Base-by-base conservation (phyloP, 768 basidiomycete species). In the Trametopsis cervina region DNA sequence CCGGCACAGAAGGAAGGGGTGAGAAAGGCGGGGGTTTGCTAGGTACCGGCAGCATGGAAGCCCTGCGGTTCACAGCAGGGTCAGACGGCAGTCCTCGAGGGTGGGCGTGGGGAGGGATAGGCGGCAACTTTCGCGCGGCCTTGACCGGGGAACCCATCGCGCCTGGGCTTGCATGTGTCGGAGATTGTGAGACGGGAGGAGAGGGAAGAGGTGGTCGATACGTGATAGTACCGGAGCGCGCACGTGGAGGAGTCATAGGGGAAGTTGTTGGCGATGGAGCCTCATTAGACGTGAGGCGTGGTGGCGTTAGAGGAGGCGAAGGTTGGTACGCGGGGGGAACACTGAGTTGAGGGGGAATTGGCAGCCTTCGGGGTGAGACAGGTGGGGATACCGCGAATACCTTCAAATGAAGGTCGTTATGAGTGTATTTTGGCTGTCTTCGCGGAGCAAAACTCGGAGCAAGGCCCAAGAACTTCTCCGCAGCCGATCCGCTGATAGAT, bases 111-210 rank as follows among this genome's bases (percentile, higher is more conserved):
- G 36, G 17, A 40, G 44, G 13, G 36, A 6, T 17, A 41, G 26
- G 11, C 45, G 29, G 29, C 9, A 33, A 15, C 29, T 15, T 7
- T 15, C 29, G 7, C 9, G 29, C 7, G 7, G 15, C 29, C 29
- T 33, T 33, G 9, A 33, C 29, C 9, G 29, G 29, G 7, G 29
- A 33, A 15, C n/a, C 29, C 29, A 33, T 33, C n/a, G n/a, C n/a
- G n/a, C n/a, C n/a, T n/a, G n/a, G n/a, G n/a, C n/a, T n/a, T n/a
- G n/a, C n/a, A n/a, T n/a, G n/a, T n/a, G n/a, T n/a, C n/a, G n/a
- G 46, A 13, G 46, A 33, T 39, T 57, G 58, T 44, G 33, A 62
- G 47, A 23, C 60, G 58, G 21, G 52, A 53, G 20, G 57, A 33
- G 29, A 33, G 29, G 52, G 50, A 17, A 47, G 44, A 22, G 59